phyloP scores from a whole-genome alignment of 2,329 filamentous ascomycete species.

The Ceratocystis colombiana region DNA sequence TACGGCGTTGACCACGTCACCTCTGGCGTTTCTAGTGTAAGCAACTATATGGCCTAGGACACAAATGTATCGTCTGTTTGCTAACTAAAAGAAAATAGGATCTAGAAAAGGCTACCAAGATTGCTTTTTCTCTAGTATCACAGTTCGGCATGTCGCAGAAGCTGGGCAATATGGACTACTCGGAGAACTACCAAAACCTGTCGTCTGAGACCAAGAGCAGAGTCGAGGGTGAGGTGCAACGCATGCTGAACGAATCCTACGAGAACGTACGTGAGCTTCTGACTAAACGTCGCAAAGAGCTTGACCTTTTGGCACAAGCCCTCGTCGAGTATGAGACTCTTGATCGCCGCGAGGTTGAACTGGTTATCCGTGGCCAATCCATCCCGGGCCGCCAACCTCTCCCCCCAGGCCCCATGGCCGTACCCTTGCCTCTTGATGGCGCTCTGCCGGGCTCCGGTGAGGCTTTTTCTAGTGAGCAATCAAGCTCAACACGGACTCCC shows the following conservation, averaged over 20 bases:
- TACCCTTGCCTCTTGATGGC: conserved; percentile 23
- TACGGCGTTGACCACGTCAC: conserved; percentile 89
- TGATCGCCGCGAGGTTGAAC: conserved; percentile 78
- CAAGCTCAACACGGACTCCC: conserved; percentile 19
- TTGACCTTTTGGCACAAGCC: conserved; percentile 79
- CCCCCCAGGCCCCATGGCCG: conserved; percentile 52
- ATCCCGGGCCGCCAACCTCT: conserved; percentile 51
- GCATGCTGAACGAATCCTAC: conserved; percentile 71
- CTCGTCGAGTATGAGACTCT: conserved; percentile 92
- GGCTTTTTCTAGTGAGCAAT: conserved; percentile 21
- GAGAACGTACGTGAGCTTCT: conserved; percentile 63
- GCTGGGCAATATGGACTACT: conserved; percentile 83
- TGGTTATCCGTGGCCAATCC: conserved; percentile 78
- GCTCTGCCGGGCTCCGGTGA: conserved; percentile 23
- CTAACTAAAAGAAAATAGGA: conserved; percentile 48
- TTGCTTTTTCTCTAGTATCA: conserved; percentile 82
- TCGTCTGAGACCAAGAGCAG: conserved; percentile 76
- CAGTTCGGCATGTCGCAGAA: conserved; percentile 78
- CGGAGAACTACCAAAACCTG: conserved; percentile 66
- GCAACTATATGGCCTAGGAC: conserved; percentile 30
- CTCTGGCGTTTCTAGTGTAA: conserved; percentile 69
- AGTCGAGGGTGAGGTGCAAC: conserved; percentile 82
- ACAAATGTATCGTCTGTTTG: not conserved
- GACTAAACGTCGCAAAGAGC: conserved; percentile 64
- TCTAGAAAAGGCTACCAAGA: conserved; percentile 67